These are phyloP conservation scores for Aegilops umbellulata DNA, from an alignment of 176 grass and related monocot genomes.

Conservation along the genomic window DNA sequence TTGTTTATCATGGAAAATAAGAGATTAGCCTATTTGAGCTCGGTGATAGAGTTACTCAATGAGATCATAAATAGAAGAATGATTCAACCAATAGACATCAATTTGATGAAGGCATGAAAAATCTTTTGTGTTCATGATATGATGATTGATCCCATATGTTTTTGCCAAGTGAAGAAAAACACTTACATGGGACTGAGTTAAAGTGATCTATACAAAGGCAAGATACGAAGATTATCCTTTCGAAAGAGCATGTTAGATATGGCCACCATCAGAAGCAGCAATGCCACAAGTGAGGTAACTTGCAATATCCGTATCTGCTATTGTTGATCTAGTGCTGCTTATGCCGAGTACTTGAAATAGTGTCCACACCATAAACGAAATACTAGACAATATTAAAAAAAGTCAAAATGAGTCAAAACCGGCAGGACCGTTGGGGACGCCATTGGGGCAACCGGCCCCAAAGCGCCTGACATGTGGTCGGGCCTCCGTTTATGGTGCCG, in stretches of 20 bases:
- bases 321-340: not conserved
- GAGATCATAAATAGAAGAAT: not conserved
- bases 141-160: not conserved
- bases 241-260: too few relatives aligned
- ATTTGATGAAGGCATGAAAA: not conserved
- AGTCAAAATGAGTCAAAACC: too few relatives aligned
- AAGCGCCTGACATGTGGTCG: too few relatives aligned
- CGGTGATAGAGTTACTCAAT: not conserved
- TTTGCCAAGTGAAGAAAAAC: not conserved
- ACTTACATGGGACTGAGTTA: not conserved
- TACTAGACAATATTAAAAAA: too few relatives aligned
- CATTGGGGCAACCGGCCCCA: too few relatives aligned
- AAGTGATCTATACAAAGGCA: not conserved
- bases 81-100: not conserved
- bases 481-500: too few relatives aligned
- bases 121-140: not conserved
- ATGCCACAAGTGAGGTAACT: not conserved
- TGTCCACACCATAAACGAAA: too few relatives aligned
- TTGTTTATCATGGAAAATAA: not conserved
- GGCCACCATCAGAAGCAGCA: not conserved
- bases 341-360: too few relatives aligned
- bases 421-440: too few relatives aligned
- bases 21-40: not conserved
- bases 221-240: not conserved
- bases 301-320: not conserved